These are phyloP conservation scores for Sugiyamaella smithiae DNA, from an alignment of 805 yeast species.

Conservation along the genomic window DNA sequence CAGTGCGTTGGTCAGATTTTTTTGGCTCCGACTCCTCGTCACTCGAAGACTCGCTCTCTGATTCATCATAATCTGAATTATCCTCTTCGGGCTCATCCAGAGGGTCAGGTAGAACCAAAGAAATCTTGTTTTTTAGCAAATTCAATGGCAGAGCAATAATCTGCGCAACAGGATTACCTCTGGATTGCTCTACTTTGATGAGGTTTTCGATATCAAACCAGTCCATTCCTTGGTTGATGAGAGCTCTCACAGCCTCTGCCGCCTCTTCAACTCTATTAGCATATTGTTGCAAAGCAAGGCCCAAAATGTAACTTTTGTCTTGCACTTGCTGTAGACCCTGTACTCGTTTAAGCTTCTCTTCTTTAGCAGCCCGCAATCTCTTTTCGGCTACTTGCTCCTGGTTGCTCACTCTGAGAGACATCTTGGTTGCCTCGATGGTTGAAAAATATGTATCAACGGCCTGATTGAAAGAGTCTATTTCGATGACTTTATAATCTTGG, in stretches of 20 bases:
- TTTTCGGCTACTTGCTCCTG: slow-evolving; percentile 74
- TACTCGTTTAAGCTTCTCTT: slow-evolving; percentile 69
- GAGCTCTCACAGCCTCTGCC: slow-evolving; percentile 58
- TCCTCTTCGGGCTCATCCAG: slow-evolving; percentile 37
- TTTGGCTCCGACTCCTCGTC: slow-evolving; percentile 5
- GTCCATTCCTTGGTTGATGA: slow-evolving; percentile 83
- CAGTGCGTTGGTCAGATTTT: slow-evolving; percentile 15
- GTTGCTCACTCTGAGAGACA: slow-evolving; percentile 68
- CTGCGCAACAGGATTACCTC: slow-evolving; percentile 62
- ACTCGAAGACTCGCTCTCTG: slow-evolving; percentile 16
- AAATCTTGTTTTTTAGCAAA: slow-evolving; percentile 63
- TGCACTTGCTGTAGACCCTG: slow-evolving; percentile 63
- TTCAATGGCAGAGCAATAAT: slow-evolving; percentile 66
- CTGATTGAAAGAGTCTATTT: slow-evolving; percentile 65
- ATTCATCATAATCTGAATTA: slow-evolving; percentile 30
- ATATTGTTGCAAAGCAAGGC: slow-evolving; percentile 65
- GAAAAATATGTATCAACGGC: slow-evolving; percentile 85
- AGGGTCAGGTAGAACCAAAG: slow-evolving; percentile 52
- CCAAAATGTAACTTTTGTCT: slow-evolving; percentile 60
- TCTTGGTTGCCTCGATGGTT: slow-evolving; percentile 76
- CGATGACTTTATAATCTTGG: slow-evolving; percentile 38
- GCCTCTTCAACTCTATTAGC: slow-evolving; percentile 73
- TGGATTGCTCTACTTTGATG: slow-evolving; percentile 63
- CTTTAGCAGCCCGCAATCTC: slow-evolving; percentile 68
- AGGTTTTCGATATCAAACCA: slow-evolving; percentile 86